Base-by-base conservation (phyloP, 2,329 filamentous ascomycete species). In the Cytospora paraplurivora region DNA sequence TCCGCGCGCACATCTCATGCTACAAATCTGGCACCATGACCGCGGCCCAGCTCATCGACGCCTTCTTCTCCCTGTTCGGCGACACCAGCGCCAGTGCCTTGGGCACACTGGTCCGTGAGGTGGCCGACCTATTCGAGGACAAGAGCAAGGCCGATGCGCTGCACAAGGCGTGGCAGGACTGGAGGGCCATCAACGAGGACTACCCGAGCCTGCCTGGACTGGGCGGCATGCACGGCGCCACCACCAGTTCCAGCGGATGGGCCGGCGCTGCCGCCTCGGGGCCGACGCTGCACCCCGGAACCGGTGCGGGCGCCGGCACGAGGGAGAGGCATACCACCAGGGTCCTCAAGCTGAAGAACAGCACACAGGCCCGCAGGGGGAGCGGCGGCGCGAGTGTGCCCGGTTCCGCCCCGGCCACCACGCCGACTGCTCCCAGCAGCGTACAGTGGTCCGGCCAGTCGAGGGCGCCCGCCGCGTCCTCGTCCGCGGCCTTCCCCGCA, bases 171-270 rank as follows among this genome's bases (percentile, higher is more conserved):
- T 97, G 94, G 93, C 92, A 92, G 69, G 91, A 97, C 76, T 97
- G 94, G 92, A 91, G 92, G 54, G 93, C 93, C 44, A 95, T 96
- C 77, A 96, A 96, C 69, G 93, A 97, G 76, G 93, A 97, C 74
- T 98, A 97, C 69, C 94, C 94, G 0, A 92, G 91, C 1, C 80
- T 98, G 0, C 93, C 94, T 1, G 89, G 90, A 0, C 83, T 91
- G 0, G 84, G 85, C 61, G 89, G 89, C 57, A 85, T 89, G 76
- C 82, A 88, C 44, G 87, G 88, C 33, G 82, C 80, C 4, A 83
- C 84, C 0, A 83, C 83, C 0, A 77, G 81, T 10, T 83, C 77
- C 11, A 83, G 79, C 62, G 85, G 84, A 64, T 86, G 89, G 87
- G 87, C 75, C 67, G 79, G 73, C 51, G 91, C 82, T 0, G 85